Conservation (phyloP, 2,329 filamentous ascomycete genomes). For the Knoxdaviesia proteae region DNA sequence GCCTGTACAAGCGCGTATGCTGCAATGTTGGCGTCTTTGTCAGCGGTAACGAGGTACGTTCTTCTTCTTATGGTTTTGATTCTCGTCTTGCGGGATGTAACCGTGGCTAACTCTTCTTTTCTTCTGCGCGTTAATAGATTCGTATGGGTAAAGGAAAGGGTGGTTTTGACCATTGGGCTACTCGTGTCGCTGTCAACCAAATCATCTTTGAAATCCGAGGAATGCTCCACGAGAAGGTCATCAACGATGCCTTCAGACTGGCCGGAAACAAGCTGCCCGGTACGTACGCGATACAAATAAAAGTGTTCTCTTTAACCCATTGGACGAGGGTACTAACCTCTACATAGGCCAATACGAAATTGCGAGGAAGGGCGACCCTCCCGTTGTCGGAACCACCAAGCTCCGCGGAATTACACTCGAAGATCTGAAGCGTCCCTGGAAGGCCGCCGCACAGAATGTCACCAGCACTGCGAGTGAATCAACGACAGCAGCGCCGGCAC, state of each 20-base stretch:
- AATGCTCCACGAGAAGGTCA: conserved; percentile 82
- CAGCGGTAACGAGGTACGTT: conserved; percentile 67
- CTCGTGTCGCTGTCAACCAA: conserved; percentile 73
- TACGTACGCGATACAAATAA: conserved; percentile 18
- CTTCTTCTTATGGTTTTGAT: not conserved
- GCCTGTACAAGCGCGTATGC: conserved; percentile 73
- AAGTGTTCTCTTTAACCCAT: not conserved
- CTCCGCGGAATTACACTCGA: conserved; percentile 67
- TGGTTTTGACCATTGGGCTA: conserved; percentile 90
- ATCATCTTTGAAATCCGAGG: conserved; percentile 86
- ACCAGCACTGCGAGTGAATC: no score
- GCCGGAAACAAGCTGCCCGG: conserved; percentile 90
- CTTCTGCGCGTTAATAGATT: conserved; percentile 24
- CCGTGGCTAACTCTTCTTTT: not conserved
- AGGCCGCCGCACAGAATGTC: conserved; percentile 13
- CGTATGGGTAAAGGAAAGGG: conserved; percentile 99
- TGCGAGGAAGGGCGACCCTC: conserved; percentile 74
- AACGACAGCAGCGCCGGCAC: no score
- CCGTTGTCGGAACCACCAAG: conserved; percentile 85
- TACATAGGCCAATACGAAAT: conserved; percentile 64
- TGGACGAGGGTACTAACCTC: conserved; percentile 6
- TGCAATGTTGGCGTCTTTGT: conserved; percentile 92
- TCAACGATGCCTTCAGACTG: conserved; percentile 77
- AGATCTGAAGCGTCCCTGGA: conserved; percentile 61
- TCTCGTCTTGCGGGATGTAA: not conserved